Evolutionary conservation across 129 eudicot species (phyloP).

Genomic region (Pittosporum tobira): DNA sequence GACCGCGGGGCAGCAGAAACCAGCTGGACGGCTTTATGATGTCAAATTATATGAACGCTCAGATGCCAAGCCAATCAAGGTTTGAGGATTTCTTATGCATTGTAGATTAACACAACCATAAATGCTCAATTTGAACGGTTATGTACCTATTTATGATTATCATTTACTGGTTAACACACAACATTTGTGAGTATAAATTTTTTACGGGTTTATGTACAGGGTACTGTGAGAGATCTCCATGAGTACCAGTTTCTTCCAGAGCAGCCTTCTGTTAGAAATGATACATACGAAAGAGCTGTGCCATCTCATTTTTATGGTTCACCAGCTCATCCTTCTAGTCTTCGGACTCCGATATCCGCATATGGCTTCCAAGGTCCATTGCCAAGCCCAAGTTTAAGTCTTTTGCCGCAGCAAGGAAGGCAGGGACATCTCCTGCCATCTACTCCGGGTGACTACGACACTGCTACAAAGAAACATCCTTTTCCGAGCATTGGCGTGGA

Average conservation of each 20-base stretch:
- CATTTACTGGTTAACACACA: too few species aligned
- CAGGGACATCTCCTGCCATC: slow-evolving; percentile 34
- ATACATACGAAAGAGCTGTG: slow-evolving; percentile 52
- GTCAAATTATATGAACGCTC: slow-evolving; percentile 40
- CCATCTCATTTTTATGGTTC: slow-evolving; percentile 56
- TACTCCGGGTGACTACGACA: slow-evolving; percentile 39
- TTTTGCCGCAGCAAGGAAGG: slow-evolving; percentile 56
- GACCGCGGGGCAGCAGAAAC: slow-evolving; percentile 45
- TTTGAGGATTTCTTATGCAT: slow-evolving; percentile 13
- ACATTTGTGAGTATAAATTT: too few species aligned
- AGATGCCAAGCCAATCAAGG: slow-evolving; percentile 53
- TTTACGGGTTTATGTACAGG: slow-evolving; percentile 30
- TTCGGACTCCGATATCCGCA: slow-evolving; percentile 27
- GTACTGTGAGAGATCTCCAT: slow-evolving; percentile 43
- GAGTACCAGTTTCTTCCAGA: slow-evolving; percentile 93
- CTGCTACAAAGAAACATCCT: slow-evolving; percentile 25
- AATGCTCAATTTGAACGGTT: not conserved
- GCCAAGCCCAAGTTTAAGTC: slow-evolving; percentile 35
- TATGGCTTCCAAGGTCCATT: slow-evolving; percentile 38
- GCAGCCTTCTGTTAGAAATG: slow-evolving; percentile 68
- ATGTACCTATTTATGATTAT: not conserved
- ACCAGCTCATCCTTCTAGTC: slow-evolving; percentile 38
- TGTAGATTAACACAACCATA: not conserved
- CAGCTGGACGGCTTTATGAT: slow-evolving; percentile 48
- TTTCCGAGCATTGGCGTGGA: slow-evolving; percentile 36